Base-by-base conservation (phyloP, 2,329 filamentous ascomycete species). In the Aureobasidium subglaciale region DNA sequence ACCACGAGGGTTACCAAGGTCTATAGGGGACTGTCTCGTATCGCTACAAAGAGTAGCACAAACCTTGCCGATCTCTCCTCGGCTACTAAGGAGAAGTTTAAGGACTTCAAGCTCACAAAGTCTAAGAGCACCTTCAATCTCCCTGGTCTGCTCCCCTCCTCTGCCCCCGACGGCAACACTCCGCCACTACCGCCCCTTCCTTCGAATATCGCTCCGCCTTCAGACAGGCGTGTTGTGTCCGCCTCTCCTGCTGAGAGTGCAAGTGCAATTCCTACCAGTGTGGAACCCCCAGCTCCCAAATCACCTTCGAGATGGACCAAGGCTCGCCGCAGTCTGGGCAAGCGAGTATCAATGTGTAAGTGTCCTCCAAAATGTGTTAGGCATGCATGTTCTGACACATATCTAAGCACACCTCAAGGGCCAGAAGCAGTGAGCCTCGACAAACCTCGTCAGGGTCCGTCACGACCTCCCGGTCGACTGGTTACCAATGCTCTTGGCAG, bases 61-160 rank as follows among this genome's bases (percentile, higher is more conserved):
- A 52, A 30, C 24, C 24, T 52, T 30, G 48, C 35, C 11, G 34
- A 40, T 10, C 13, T 52, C 25, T 40, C 34, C 10, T 40, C 25
- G 8, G 22, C 24, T 4, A 52, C 48, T 16, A 52, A 52, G 16
- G 35, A 52, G 16, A 52, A 52, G 27, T 2, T 41, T n/a, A 40
- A 52, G 24, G 24, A 40, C 3, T 41, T 41, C 16, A 35, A 22
- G 24, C 48, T 40, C 35, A 22, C 34, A 25, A 50, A 35, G n/a
- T 50, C 46, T 8, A 38, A 50, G 30, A 50, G 46, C 46, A 38
- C 46, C 4, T 50, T 16, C 32, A n/a, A 50, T 11, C 46, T 50
- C 3, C 46, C 22, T 2, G 46, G 46, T 27, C 46, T 50, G 18
- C 16, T 22, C 4, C 7, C 34, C 20, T 8, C 46, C 5, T 50